phyloP scores from a whole-genome alignment of 192 early-diverging fungal genomes.

The Oehlia diaphana region DNA sequence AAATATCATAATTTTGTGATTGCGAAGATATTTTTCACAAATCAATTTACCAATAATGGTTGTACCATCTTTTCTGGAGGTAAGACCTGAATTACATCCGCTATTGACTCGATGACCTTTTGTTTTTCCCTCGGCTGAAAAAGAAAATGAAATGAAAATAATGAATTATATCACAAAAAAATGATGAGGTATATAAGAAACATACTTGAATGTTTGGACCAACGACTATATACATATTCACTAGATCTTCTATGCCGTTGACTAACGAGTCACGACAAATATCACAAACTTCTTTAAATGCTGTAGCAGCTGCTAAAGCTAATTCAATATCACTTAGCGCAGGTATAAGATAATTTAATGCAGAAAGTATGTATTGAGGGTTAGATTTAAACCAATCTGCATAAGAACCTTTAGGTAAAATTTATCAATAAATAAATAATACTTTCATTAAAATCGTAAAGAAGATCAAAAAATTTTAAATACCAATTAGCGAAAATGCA shows the following conservation, averaged over 20 bases:
- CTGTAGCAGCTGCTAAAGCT: conserved; percentile 60
- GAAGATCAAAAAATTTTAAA: not conserved
- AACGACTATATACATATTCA: conserved; percentile 60
- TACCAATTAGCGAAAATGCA: conserved; percentile 48
- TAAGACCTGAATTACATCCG: conserved; percentile 45
- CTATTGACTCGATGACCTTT: conserved; percentile 47
- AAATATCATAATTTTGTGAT: not conserved
- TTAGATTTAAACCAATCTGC: conserved; percentile 69
- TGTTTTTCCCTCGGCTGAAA: conserved; percentile 39
- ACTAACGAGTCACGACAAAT: conserved; percentile 65
- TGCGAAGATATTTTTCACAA: not conserved
- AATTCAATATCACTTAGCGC: conserved; percentile 56
- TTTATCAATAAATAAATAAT: not conserved
- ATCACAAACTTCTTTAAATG: conserved; percentile 71
- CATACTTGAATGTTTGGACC: conserved; percentile 36
- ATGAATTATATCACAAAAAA: not conserved
- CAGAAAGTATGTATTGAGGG: conserved; percentile 55
- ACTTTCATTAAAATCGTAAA: not conserved
- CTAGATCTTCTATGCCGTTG: conserved; percentile 56
- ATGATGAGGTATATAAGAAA: conserved; percentile 13
- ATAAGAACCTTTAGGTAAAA: conserved; percentile 54
- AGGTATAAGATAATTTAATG: conserved; percentile 64
- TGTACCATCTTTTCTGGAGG: conserved; percentile 38
- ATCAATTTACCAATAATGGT: conserved; percentile 40
- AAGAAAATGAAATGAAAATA: not conserved